Evolutionary conservation across 805 yeast genomes (phyloP), one percentile per base, ranked within the genome.

Genomic region (Candida multigemmis): DNA sequence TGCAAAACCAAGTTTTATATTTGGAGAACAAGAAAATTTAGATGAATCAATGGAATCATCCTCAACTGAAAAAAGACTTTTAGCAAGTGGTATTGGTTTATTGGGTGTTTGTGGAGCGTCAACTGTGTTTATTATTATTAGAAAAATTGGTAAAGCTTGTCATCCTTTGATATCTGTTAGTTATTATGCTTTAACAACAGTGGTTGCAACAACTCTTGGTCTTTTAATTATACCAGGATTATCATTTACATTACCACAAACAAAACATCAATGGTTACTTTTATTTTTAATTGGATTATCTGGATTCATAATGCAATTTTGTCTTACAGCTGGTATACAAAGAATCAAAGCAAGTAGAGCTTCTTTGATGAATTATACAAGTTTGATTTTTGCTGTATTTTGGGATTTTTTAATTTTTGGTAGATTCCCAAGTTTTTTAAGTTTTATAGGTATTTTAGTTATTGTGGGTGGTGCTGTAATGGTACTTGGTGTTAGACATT

Each of bases 241-340:
- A 31, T 43, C 66, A 2, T 75, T 82, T 46, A 71, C 64, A 32
- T 38, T 69, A 2, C 94, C 94, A 1, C 67, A 63, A 11, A 68
- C 70, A n/a, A 16, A 38, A 1, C 58, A 57, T 40, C 89, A 83
- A 48, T 82, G 94, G 91, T 36, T 56, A 2, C 53, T 81, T 12
- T 66, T 86, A 36, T 30, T 55, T 2, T 46, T 66, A 13, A 65
- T 84, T 32, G 94, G 95, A 3, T 34, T 78, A 2, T 66, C 81
- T 28, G 96, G 96, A 0, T 87, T 86, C 50, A 53, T 75, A 33
- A 80, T 79, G 77, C 96, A 87, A 49, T 77, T 75, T 42, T 56
- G 77, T 19, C 52, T 82, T 25, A 82, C 96, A 0, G 74, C 83
- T 6, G 96, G 95, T 1, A 68, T 86, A 26, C 94, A 84, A 48